These are phyloP conservation scores for Carpinus viminea DNA, from an alignment of 306 rosid genomes.

Conservation along the genomic window DNA sequence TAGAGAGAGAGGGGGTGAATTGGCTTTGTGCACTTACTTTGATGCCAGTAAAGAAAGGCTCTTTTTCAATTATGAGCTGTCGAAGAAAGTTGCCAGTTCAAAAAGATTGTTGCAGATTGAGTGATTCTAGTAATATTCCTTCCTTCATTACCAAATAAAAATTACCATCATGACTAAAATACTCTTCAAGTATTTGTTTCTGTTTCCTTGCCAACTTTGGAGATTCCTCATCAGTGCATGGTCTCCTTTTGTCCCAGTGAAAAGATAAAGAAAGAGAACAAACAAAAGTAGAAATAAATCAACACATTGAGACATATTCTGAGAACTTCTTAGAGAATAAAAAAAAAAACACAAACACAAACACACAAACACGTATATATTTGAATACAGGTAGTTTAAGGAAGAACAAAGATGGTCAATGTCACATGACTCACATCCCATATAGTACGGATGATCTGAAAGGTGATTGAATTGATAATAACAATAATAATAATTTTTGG, in stretches of 20 bases:
- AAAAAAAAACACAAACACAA: too few relatives aligned
- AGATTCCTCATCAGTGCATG: background rate
- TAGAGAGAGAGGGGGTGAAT: background rate
- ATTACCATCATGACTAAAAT: background rate
- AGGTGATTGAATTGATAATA: too few relatives aligned
- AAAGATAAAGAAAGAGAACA: too few relatives aligned
- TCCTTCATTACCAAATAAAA: background rate
- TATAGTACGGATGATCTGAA: too few relatives aligned
- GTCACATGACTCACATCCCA: too few relatives aligned
- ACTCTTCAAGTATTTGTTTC: background rate
- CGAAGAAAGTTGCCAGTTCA: too few relatives aligned
- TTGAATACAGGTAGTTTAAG: background rate
- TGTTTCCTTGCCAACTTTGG: background rate
- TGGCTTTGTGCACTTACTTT: background rate
- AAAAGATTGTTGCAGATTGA: background rate
- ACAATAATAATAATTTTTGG: too few relatives aligned
- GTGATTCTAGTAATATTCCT: background rate
- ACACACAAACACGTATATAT: too few relatives aligned
- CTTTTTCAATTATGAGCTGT: background rate
- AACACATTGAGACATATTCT: too few relatives aligned
- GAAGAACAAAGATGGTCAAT: background rate
- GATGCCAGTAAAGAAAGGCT: background rate
- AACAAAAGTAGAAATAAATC: too few relatives aligned
- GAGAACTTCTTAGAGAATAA: too few relatives aligned
- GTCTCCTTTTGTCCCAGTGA: background rate